Evolutionary conservation across 2,329 filamentous ascomycete genomes (phyloP).

Genomic region (Beauveria bassiana): DNA sequence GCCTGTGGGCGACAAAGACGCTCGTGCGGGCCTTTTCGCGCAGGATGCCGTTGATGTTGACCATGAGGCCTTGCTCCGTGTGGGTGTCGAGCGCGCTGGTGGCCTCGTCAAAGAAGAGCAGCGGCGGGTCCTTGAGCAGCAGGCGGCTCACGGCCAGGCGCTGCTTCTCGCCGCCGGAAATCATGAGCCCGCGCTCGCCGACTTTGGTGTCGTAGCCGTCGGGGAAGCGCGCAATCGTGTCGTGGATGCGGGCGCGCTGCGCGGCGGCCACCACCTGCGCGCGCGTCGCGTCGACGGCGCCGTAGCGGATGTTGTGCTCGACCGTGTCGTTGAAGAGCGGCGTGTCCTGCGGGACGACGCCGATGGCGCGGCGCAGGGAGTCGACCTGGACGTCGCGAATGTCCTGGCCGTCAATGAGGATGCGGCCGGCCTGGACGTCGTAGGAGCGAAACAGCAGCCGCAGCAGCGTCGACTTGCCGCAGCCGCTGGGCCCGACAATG

Average conservation of each 20-base stretch:
- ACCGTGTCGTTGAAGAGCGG: constrained; percentile 96
- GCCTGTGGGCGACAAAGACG: constrained; percentile 86
- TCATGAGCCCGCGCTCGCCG: constrained; percentile 93
- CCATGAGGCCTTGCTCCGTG: constrained; percentile 82
- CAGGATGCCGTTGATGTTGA: constrained; percentile 88
- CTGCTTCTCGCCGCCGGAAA: constrained; percentile 91
- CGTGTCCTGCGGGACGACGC: constrained; percentile 94
- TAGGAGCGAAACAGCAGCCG: constrained; percentile 91
- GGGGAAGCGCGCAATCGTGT: constrained; percentile 70
- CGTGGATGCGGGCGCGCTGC: constrained; percentile 74
- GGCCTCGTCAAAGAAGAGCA: constrained; percentile 93
- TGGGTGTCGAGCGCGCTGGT: constrained; percentile 89
- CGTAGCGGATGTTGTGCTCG: constrained; percentile 91
- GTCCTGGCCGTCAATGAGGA: constrained; percentile 89
- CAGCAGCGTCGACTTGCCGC: constrained; percentile 90
- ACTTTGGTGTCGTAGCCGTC: constrained; percentile 89
- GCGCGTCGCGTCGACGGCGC: constrained; percentile 65
- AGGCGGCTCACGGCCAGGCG: constrained; percentile 76
- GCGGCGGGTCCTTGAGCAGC: constrained; percentile 79
- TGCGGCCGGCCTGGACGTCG: constrained; percentile 76
- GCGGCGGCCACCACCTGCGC: constrained; percentile 73
- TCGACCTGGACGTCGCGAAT: constrained; percentile 76
- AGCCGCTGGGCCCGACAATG: constrained; percentile 89
- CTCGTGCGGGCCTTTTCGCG: constrained; percentile 84
- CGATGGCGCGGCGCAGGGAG: constrained; percentile 76